Base-by-base conservation (phyloP, 2,329 filamentous ascomycete genomes). In the Colletotrichum horii region DNA sequence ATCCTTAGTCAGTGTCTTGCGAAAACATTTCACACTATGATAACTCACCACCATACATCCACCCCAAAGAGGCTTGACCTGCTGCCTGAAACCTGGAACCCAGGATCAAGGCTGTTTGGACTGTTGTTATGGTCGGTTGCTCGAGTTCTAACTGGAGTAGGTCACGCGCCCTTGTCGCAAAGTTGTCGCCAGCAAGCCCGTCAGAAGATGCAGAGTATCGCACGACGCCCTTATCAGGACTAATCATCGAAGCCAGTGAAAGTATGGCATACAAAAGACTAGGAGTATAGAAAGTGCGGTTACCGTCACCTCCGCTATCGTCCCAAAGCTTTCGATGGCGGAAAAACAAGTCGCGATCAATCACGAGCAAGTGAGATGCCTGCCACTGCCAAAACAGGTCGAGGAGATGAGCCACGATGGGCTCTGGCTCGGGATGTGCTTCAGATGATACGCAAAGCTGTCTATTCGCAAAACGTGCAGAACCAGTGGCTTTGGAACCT, bases 331-430 rank as follows among this genome's bases (percentile, higher is more conserved):
- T 32, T 24, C 70, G 61, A 19, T 76, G 74, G 0, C 48, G 43
- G 14, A 74, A 19, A 19, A 76, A 76, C 28, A 69, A 8, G 4
- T 16, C 14, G 8, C 58, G 65, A 30, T 76, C 74, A 8, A 76
- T 15, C n/a, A 66, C 70, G 8, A 76, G 64, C 8, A 74, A 19
- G 14, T 69, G 36, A 7, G 70, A 43, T 6, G 74, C 67, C 12
- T 76, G 74, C 70, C 64, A 76, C 32, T 69, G 16, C 74, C 74
- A 76, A 43, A 74, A 76, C 5, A 76, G 64, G 19, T 74, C 70
- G 7, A 76, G 70, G 4, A 76, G 43, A 16, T 76, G 38, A 16
- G 74, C 28, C 6, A 76, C 74, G 4, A 76, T 76, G 3, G 74
- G 74, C n/a, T 76, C 74, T n/a, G 74, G 74, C 14, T 76, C 74